Evolutionary conservation across 306 rosid species (phyloP).

Genomic region (Arachis stenosperma): DNA sequence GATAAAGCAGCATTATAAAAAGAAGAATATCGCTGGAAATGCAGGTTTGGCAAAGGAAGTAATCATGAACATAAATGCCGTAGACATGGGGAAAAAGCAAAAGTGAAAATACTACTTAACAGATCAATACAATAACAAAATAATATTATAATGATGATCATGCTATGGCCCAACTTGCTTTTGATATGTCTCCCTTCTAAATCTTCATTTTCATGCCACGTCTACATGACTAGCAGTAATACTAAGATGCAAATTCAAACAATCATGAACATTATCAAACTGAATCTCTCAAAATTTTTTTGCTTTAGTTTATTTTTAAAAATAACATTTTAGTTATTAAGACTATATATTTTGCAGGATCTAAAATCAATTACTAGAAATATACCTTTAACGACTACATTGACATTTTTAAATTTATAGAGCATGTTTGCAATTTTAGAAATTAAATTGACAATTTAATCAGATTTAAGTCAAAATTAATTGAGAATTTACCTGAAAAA

Average conservation of each 20-base stretch:
- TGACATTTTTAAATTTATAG: too few species aligned
- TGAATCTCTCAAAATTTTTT: neutral
- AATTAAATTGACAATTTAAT: too few species aligned
- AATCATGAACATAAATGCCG: conserved; percentile 51
- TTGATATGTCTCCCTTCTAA: conserved; percentile 27
- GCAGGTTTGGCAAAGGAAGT: conserved; percentile 53
- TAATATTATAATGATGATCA: conserved; percentile 44
- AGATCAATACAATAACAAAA: neutral
- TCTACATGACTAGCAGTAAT: conserved; percentile 39
- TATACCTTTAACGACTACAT: too few species aligned
- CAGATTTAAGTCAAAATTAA: too few species aligned
- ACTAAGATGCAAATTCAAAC: conserved; percentile 20
- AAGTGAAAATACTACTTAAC: conserved; percentile 36
- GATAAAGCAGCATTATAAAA: conserved; percentile 44
- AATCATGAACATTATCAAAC: conserved; percentile 18
- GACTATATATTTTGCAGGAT: too few species aligned
- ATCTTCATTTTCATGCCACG: conserved; percentile 34
- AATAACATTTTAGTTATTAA: too few species aligned
- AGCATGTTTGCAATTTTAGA: too few species aligned
- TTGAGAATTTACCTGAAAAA: conserved; percentile 58
- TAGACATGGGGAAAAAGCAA: conserved; percentile 45
- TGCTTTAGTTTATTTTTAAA: too few species aligned
- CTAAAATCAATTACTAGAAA: neutral
- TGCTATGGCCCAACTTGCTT: conserved; percentile 44
- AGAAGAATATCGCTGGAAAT: conserved; percentile 56